These are phyloP conservation scores for Corymbia citriodora DNA, from an alignment of 441 rosid species.

Conservation along the genomic window DNA sequence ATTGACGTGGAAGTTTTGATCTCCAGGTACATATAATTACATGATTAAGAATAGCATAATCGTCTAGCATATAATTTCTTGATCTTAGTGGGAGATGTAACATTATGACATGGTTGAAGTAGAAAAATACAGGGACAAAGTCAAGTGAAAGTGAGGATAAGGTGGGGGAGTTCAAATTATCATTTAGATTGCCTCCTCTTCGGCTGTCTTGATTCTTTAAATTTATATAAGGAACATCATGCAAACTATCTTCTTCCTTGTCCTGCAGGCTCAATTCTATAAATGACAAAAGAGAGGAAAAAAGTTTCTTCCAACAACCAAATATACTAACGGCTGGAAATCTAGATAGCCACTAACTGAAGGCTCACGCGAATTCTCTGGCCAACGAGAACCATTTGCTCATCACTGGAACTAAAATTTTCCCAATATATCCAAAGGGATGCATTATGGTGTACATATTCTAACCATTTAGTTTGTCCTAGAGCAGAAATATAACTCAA, in stretches of 20 bases:
- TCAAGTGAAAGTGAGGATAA: background rate
- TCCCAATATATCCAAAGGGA: background rate
- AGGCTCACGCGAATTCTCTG: background rate
- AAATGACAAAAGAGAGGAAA: background rate
- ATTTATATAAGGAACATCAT: background rate
- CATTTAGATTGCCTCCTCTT: background rate
- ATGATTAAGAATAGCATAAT: background rate
- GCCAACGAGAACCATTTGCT: background rate
- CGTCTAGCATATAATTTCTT: background rate
- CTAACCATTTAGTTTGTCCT: background rate
- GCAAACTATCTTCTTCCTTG: background rate
- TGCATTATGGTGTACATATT: background rate
- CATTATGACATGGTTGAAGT: background rate
- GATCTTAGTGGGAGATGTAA: background rate
- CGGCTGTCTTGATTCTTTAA: background rate
- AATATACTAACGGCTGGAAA: background rate
- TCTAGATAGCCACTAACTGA: background rate
- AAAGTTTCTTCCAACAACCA: background rate
- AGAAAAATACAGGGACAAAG: background rate
- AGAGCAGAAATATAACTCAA: background rate
- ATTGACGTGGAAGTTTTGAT: background rate
- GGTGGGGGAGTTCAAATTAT: background rate
- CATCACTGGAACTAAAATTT: background rate
- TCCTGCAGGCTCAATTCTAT: background rate
- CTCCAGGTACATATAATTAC: background rate